Conservation (phyloP, 2,329 filamentous ascomycete species). For the Chalara sp. region DNA sequence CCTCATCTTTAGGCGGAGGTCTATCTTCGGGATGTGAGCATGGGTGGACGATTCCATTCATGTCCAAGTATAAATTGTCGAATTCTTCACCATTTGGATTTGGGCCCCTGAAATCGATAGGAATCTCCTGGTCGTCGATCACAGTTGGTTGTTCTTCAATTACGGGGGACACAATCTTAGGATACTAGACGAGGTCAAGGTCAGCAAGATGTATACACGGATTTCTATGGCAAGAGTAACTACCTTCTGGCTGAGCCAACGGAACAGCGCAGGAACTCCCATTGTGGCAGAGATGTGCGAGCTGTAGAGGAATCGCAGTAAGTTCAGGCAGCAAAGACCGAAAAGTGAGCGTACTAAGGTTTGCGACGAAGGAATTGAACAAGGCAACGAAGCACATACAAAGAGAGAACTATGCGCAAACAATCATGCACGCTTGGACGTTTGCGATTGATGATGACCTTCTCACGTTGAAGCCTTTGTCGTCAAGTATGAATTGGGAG, state of each 20-base stretch:
- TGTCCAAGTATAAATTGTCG: slow-evolving; percentile 96
- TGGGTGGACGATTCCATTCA: slow-evolving; percentile 99
- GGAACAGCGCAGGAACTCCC: slow-evolving; percentile 46
- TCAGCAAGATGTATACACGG: slow-evolving; percentile 26
- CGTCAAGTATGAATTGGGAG: too few relatives aligned
- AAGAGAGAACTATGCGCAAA: too few relatives aligned
- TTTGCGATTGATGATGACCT: too few relatives aligned
- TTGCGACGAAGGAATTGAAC: too few relatives aligned
- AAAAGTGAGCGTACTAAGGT: too few relatives aligned
- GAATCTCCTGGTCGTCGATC: slow-evolving; percentile 78
- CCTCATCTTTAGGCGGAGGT: slow-evolving; percentile 85
- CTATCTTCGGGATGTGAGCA: slow-evolving; percentile 96
- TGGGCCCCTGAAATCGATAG: slow-evolving; percentile 73
- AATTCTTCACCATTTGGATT: slow-evolving; percentile 98
- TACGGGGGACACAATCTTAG: slow-evolving; percentile 91
- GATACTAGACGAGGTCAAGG: slow-evolving; percentile 72
- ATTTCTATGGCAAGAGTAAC: not conserved
- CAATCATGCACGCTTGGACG: too few relatives aligned
- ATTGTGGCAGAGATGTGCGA: slow-evolving; percentile 12
- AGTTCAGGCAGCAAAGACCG: too few relatives aligned
- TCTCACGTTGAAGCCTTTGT: too few relatives aligned
- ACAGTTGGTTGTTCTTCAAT: slow-evolving; percentile 77
- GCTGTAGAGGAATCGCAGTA: too few relatives aligned
- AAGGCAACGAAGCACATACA: too few relatives aligned
- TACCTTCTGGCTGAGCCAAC: slow-evolving; percentile 85